These are phyloP conservation scores for Chamaecyparis obtusa DNA, from an alignment of 75 land plant genomes.

Conservation along the genomic window DNA sequence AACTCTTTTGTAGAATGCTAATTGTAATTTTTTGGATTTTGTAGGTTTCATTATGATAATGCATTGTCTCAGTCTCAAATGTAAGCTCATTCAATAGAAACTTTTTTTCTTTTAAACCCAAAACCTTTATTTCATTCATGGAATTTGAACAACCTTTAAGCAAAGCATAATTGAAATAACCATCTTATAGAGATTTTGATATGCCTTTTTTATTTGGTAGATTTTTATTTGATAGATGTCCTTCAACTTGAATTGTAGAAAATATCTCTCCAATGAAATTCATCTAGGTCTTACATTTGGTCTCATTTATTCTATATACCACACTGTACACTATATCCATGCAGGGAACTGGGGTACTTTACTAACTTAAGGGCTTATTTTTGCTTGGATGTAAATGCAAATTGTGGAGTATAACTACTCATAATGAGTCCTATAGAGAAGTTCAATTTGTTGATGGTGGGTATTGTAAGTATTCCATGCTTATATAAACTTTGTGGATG, in stretches of 20 bases:
- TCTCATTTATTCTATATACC: background rate
- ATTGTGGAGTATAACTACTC: slow-evolving; percentile 52
- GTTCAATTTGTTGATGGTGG: slow-evolving; percentile 73
- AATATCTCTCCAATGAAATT: too few relatives aligned
- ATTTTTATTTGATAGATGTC: too few relatives aligned
- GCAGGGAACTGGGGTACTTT: background rate
- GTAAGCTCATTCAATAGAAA: background rate
- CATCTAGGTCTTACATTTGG: too few relatives aligned
- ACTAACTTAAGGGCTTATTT: too few relatives aligned
- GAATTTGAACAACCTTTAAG: too few relatives aligned
- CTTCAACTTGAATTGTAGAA: too few relatives aligned
- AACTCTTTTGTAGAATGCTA: background rate
- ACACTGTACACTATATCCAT: background rate
- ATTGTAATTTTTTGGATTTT: background rate
- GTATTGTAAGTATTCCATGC: slow-evolving; percentile 17
- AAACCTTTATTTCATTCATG: too few relatives aligned
- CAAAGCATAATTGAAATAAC: too few relatives aligned
- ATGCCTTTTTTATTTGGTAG: too few relatives aligned
- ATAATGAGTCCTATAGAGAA: slow-evolving; percentile 80
- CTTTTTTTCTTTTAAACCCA: too few relatives aligned
- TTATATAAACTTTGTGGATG: background rate
- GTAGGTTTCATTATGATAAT: slow-evolving; percentile 16
- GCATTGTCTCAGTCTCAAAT: slow-evolving; percentile 2
- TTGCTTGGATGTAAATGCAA: slow-evolving; percentile 23
- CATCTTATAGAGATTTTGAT: too few relatives aligned